phyloP scores from a whole-genome alignment of 805 yeast species.

The Yarrowia keelungensis region DNA sequence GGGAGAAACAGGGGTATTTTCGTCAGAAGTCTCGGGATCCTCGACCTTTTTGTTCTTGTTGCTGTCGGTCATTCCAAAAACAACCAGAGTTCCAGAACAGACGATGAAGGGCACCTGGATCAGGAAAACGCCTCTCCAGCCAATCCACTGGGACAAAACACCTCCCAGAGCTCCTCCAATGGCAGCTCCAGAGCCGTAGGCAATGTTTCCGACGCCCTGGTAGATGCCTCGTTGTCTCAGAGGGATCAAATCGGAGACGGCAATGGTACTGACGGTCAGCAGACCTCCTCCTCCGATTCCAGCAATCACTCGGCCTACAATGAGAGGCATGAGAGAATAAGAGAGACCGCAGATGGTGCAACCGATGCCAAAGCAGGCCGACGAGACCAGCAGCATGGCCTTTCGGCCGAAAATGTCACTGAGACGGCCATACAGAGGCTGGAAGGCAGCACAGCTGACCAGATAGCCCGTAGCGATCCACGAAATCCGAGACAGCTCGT shows the following conservation, averaged over 20 bases:
- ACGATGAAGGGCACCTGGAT: constrained; percentile 54
- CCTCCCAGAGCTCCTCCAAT: constrained; percentile 70
- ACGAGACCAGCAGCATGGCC: constrained; percentile 54
- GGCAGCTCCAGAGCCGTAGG: constrained; percentile 78
- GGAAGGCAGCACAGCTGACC: constrained; percentile 73
- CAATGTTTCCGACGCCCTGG: constrained; percentile 82
- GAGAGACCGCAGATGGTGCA: constrained; percentile 62
- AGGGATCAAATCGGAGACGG: constrained; percentile 78
- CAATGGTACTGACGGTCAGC: constrained; percentile 73
- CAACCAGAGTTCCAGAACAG: constrained; percentile 51
- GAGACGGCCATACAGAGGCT: constrained; percentile 74
- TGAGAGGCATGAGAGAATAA: constrained; percentile 60
- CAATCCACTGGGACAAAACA: constrained; percentile 57
- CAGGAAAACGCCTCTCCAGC: constrained; percentile 66
- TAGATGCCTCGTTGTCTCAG: constrained; percentile 77
- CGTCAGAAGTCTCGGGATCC: constrained; percentile 4
- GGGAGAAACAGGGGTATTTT: constrained; percentile 22
- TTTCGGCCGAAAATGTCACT: constrained; percentile 62
- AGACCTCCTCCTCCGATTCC: constrained; percentile 95
- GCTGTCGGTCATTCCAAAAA: constrained; percentile 40
- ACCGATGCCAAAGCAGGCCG: constrained; percentile 56
- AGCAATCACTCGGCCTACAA: constrained; percentile 77
- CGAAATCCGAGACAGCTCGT: constrained; percentile 58
- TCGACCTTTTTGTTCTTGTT: constrained; percentile 41
- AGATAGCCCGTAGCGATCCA: constrained; percentile 81